Evolutionary conservation across 345 rosid genomes (phyloP), one percentile per base, ranked within the genome.

Genomic region (Firmiana major): DNA sequence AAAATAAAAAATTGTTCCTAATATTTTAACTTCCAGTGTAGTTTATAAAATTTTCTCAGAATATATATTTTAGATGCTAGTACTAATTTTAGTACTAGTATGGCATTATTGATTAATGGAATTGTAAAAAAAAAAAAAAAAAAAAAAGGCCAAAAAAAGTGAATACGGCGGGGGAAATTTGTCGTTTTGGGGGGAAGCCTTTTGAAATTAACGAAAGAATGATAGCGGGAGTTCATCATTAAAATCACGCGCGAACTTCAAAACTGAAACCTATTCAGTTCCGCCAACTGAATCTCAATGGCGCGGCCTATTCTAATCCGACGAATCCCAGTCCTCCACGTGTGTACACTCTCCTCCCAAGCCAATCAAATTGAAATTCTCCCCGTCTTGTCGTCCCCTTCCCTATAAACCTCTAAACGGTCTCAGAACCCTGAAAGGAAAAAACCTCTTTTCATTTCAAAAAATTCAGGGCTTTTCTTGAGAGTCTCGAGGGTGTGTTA

Each of bases 241-340:
- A 57, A 22, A 57, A 49, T 0, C 17, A 70, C 38, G 74, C 26
- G 74, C 43, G 26, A 49, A 70, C 42, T 49, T 16, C 57, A 69
- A 49, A 70, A 48, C 0, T 8, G 0, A 69, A 26, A 26, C 2
- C 40, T 11, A 1, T 15, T 48, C 15, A 26, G 59, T 70, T 70
- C 58, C 74, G 74, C 74, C 74, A 70, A 28, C 60, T 70, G 9
- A 70, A 70, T 28, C 60, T 49, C 17, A 71, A 51, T 2, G 59
- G 5, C 46, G 45, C 46, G 74, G 74, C 74, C 60, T 2, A 16
- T 49, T 49, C 7, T 16, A 17, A 16, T 1, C 9, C 1, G 1
- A 17, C 54, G 22, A 71, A 49, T 51, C 45, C 3, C 60, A 31
- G 1, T 17, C 60, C 45, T 71, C 24, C 74, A 71, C 62, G 58